phyloP scores from a whole-genome alignment of 2,329 filamentous ascomycete species.

The Alternaria gansuensis region DNA sequence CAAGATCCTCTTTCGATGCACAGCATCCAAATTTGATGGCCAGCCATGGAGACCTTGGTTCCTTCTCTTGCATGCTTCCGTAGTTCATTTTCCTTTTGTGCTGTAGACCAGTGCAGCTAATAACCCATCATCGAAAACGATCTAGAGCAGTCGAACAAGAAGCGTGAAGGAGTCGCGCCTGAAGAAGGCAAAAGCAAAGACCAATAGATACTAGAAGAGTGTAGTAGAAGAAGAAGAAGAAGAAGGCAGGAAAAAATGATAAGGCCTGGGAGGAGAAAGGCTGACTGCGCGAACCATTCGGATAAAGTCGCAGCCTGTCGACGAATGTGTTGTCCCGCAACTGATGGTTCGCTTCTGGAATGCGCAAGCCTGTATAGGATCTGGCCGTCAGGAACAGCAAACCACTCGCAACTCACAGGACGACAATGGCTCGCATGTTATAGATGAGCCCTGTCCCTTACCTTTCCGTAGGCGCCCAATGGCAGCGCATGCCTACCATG shows the following conservation, averaged over 20 bases:
- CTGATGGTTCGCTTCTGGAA: constrained; percentile 25
- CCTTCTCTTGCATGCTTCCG: constrained; percentile 28
- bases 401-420: constrained; percentile 34
- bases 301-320: constrained; percentile 16
- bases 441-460: constrained; percentile 26
- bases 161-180: constrained; percentile 16
- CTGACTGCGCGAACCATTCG: constrained; percentile 13
- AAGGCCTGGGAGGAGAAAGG: constrained; percentile 7
- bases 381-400: constrained; percentile 35
- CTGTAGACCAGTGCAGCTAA: constrained; percentile 44
- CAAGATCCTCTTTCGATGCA: constrained; percentile 45
- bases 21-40: constrained; percentile 52
- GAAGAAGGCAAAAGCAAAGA: constrained; percentile 22
- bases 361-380: constrained; percentile 25
- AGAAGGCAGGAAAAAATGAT: constrained; percentile 14
- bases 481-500: constrained; percentile 24
- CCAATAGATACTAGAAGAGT: constrained; percentile 13
- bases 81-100: constrained; percentile 31
- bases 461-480: constrained; percentile 31
- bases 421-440: constrained; percentile 29
- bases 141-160: constrained; percentile 15
- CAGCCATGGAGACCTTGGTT: constrained; percentile 43
- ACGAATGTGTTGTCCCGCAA: constrained; percentile 27
- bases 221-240: constrained; percentile 9
- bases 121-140: constrained; percentile 27